phyloP scores from a whole-genome alignment of 2,329 filamentous ascomycete genomes.

The Nothomitra cinnamomea region DNA sequence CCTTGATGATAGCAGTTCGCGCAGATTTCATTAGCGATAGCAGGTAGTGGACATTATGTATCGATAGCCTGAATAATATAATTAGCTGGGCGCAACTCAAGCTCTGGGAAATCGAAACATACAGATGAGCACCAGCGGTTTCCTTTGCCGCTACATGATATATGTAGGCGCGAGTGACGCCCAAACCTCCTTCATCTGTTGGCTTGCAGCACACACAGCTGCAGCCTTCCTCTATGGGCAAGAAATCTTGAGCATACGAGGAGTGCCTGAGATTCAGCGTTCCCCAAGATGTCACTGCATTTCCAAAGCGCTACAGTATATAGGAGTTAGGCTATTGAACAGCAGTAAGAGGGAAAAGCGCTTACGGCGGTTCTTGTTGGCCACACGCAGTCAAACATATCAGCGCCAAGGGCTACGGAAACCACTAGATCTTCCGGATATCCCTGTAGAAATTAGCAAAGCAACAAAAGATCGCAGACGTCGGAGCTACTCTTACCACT shows the following conservation, averaged over 20 bases:
- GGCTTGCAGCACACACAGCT: conserved; percentile 61
- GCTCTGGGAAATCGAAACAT: conserved; percentile 12
- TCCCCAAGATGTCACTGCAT: conserved; percentile 68
- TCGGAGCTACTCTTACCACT: conserved; percentile 37
- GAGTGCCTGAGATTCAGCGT: conserved; percentile 72
- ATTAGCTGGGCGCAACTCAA: conserved; percentile 9
- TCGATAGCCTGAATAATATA: conserved; percentile 47
- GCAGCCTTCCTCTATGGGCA: conserved; percentile 69
- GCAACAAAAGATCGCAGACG: background rate
- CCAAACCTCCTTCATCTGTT: conserved; percentile 50
- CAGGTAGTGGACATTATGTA: conserved; percentile 93
- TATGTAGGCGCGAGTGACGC: conserved; percentile 74
- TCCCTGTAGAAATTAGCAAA: conserved; percentile 32
- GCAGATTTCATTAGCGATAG: conserved; percentile 64
- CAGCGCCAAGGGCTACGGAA: conserved; percentile 80
- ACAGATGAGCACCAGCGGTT: conserved; percentile 69
- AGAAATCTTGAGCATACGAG: conserved; percentile 61
- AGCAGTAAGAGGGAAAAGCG: conserved; percentile 6
- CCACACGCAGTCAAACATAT: conserved; percentile 99
- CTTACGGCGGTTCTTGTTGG: conserved; percentile 74
- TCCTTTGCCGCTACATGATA: conserved; percentile 89
- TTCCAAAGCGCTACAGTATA: conserved; percentile 55
- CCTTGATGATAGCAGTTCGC: conserved; percentile 63
- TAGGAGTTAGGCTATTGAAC: background rate
- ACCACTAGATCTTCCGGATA: conserved; percentile 94